Base-by-base conservation (phyloP, 192 early-diverging fungal species). In the Coemansia pectinata region DNA sequence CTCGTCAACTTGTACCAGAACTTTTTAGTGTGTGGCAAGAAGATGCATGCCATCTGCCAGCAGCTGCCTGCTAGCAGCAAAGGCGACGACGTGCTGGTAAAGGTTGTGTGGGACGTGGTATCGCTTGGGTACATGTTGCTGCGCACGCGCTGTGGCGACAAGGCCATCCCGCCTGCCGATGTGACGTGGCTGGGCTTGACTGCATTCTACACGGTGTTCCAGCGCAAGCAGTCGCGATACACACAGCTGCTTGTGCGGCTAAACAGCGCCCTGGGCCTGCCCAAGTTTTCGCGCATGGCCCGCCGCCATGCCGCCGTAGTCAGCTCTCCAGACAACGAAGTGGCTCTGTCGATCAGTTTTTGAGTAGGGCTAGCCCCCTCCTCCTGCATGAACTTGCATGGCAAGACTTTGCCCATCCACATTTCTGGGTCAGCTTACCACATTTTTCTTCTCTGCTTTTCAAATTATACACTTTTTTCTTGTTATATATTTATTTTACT, bases 1-100 rank as follows among this genome's bases (percentile, higher is more conserved):
- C 69, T 91, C n/a, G 65, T 90, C 47, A 96, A 94, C 64, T 74
- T 96, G 44, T 91, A 91, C 74, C 90, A 94, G 69, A 91, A 91
- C 62, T 89, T 92, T 70, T 4, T 88, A 9, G 63, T 92, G 27
- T 89, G 87, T 47, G 93, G 88, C 57, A 90, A 90, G 70, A 93
- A 93, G 76, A 85, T 89, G 48, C 85, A 85, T 45, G 65, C 73
- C 0, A 67, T 72, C 25, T 75, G 67, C 73, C 66, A 59, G 7
- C 66, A 45, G 29, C 59, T 78, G 38, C 66, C 60, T 4, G 42
- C 29, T 10, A 62, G 64, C 64, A 62, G 70, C 42, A 69, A 62
- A 45, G 70, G 73, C 60, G 53, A 40, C 27, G 52, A 21, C 11
- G 67, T 66, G n/a, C 53, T 71, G 5, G 27, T 55, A 29, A 66